Conservation (phyloP, 1,284 basidiomycete genomes). For the Porphyrellus sp. region DNA sequence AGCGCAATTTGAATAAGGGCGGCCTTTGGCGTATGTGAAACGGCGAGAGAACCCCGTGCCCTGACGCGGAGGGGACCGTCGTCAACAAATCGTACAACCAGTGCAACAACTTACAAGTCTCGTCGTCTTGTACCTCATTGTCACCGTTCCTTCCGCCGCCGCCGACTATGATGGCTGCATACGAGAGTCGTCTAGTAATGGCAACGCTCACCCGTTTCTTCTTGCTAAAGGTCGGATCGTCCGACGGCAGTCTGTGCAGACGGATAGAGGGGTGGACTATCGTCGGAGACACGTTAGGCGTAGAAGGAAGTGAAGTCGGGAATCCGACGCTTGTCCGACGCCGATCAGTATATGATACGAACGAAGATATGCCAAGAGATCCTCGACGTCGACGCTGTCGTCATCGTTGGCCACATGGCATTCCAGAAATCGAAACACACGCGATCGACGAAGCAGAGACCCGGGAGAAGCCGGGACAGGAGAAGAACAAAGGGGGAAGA, state of each 20-base stretch:
- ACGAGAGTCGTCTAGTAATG: constrained; percentile 21
- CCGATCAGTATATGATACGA: constrained; percentile 7
- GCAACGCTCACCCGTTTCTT: constrained; percentile 46
- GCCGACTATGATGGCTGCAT: constrained; percentile 3
- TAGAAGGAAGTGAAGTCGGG: constrained; percentile 35
- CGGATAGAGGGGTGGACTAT: constrained; percentile 82
- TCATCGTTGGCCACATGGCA: not conserved
- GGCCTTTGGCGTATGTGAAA: constrained; percentile 49
- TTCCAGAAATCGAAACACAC: not conserved
- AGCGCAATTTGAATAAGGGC: constrained; percentile 86
- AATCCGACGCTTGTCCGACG: constrained; percentile 46
- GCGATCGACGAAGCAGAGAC: constrained; percentile 1
- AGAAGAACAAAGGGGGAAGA: not conserved
- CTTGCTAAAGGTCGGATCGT: constrained; percentile 47
- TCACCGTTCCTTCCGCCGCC: constrained; percentile 9
- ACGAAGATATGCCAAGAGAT: not conserved
- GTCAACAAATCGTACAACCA: constrained; percentile 24
- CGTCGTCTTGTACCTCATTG: constrained; percentile 4
- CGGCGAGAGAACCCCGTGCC: too few relatives aligned
- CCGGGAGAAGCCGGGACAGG: not conserved
- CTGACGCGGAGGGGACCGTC: too few relatives aligned
- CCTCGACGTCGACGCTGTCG: not conserved
- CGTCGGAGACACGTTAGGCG: constrained; percentile 38
- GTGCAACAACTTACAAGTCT: constrained; percentile 19
- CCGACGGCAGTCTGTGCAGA: constrained; percentile 53